Evolutionary conservation across 2,329 filamentous ascomycete species (phyloP), one percentile per base, ranked within the genome.

Genomic region (Botrytis deweyae): DNA sequence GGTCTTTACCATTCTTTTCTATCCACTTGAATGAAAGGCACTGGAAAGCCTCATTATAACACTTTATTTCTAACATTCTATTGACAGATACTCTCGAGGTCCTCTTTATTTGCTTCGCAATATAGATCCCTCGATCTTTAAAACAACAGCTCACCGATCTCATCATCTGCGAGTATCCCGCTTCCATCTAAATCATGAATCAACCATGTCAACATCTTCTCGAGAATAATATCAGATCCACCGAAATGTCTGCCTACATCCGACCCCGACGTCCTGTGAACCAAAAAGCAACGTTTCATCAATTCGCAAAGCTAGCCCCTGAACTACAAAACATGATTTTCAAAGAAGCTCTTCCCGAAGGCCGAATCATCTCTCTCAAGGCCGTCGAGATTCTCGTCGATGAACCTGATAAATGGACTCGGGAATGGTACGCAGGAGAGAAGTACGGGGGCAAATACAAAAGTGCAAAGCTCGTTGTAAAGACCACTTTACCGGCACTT

Each of bases 301-400:
- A 69, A 69, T 69, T 69, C 52, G 49, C 36, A 52, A 69, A 58
- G 55, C n/a, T 69, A 29, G 36, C 49, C 12, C 66, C 66, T 69
- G 66, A 69, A 58, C 36, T 69, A 4, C 66, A 69, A 69, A 69
- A 14, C 18, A 69, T 69, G 49, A 69, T 69, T 20, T 69, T 69
- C 49, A 40, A 58, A 58, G 49, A 59, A 42, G 25, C 66, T 69
- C 49, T 69, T 2, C 66, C 66, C 18, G n/a, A 58, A 25, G 66
- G 66, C 18, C 66, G 66, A 20, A 58, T 69, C 18, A 22, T 69
- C 3, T n/a, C n/a, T 33, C 10, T 69, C n/a, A 58, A 42, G 22
- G 52, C 66, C n/a, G 66, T 42, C n/a, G 66, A 69, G 22, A 42
- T 25, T 10, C 49, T 69, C 29, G 49, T 58, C 16, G 66, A 69